Conservation (phyloP, 768 basidiomycete genomes). For the Astraeus odoratus region DNA sequence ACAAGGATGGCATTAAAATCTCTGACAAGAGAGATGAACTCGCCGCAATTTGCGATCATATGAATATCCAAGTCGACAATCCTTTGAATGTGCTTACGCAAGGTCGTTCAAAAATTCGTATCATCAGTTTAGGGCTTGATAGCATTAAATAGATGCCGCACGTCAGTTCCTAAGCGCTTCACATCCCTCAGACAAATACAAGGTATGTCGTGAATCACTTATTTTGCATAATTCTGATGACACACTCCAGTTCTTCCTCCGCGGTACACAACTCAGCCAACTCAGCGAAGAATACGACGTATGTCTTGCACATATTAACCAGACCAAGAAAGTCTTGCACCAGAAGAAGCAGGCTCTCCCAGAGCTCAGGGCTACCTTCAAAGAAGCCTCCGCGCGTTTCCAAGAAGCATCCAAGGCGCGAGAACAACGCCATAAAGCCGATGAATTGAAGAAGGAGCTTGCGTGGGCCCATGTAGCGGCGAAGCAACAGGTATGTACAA, state of each 20-base stretch:
- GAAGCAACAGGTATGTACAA: constrained; percentile 53
- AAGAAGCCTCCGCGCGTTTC: constrained; percentile 52
- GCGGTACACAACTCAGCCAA: constrained; percentile 86
- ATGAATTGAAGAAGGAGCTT: constrained; percentile 69
- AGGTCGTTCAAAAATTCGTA: constrained; percentile 33
- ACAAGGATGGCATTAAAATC: constrained; percentile 55
- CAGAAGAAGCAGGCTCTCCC: constrained; percentile 75
- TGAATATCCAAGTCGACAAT: constrained; percentile 96
- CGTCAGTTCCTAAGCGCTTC: constrained; percentile 81
- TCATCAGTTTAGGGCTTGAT: neutral
- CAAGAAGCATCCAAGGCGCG: constrained; percentile 71
- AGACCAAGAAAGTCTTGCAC: constrained; percentile 56
- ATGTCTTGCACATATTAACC: constrained; percentile 65
- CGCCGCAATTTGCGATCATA: constrained; percentile 84
- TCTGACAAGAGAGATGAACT: constrained; percentile 81
- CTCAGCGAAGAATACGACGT: constrained; percentile 82
- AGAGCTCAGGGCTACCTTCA: constrained; percentile 55
- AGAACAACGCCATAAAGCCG: constrained; percentile 59
- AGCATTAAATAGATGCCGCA: constrained; percentile 24
- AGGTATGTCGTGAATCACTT: constrained; percentile 38
- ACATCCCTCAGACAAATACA: constrained; percentile 80
- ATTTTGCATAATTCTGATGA: neutral
- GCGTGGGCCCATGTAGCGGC: constrained; percentile 81
- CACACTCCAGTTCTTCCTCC: constrained; percentile 74
- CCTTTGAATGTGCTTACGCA: constrained; percentile 93